These are phyloP conservation scores for Boletus pseudopeckii DNA, from an alignment of 768 basidiomycete genomes.

Conservation along the genomic window DNA sequence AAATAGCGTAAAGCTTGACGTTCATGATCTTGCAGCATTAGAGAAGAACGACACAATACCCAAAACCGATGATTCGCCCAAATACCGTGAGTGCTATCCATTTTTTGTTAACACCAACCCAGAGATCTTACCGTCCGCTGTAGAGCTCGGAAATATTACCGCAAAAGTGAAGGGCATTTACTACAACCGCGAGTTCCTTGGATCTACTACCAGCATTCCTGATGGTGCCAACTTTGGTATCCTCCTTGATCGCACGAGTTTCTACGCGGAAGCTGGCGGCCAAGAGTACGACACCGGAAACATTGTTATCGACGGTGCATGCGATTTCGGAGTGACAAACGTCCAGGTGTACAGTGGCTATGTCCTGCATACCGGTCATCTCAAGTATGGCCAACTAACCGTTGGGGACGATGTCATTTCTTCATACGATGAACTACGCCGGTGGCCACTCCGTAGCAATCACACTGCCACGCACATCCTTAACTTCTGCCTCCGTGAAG, in stretches of 20 bases:
- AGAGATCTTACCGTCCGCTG: not conserved
- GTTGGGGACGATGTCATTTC: slow-evolving; percentile 82
- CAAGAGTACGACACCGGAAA: slow-evolving; percentile 97
- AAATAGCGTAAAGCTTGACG: slow-evolving; percentile 86
- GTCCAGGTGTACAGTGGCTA: slow-evolving; percentile 96
- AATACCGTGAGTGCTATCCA: slow-evolving; percentile 66
- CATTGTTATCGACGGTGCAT: slow-evolving; percentile 85
- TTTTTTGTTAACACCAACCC: not conserved
- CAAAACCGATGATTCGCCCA: slow-evolving; percentile 90
- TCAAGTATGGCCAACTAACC: slow-evolving; percentile 83
- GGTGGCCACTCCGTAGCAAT: slow-evolving; percentile 95
- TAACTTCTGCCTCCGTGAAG: slow-evolving; percentile 89
- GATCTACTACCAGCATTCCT: slow-evolving; percentile 64
- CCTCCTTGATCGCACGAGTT: slow-evolving; percentile 87
- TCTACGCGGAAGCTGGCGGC: slow-evolving; percentile 97
- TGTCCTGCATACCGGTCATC: slow-evolving; percentile 84
- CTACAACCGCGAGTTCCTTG: slow-evolving; percentile 69
- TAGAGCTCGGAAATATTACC: slow-evolving; percentile 75
- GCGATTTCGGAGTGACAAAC: slow-evolving; percentile 91
- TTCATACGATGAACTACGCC: slow-evolving; percentile 93
- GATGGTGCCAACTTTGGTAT: slow-evolving; percentile 74
- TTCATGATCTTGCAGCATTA: slow-evolving; percentile 86
- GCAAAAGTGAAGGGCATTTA: slow-evolving; percentile 83
- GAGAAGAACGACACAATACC: slow-evolving; percentile 75
- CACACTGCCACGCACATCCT: slow-evolving; percentile 99